Base-by-base conservation (phyloP, 2,329 filamentous ascomycete species). In the Trichoderma koningii region DNA sequence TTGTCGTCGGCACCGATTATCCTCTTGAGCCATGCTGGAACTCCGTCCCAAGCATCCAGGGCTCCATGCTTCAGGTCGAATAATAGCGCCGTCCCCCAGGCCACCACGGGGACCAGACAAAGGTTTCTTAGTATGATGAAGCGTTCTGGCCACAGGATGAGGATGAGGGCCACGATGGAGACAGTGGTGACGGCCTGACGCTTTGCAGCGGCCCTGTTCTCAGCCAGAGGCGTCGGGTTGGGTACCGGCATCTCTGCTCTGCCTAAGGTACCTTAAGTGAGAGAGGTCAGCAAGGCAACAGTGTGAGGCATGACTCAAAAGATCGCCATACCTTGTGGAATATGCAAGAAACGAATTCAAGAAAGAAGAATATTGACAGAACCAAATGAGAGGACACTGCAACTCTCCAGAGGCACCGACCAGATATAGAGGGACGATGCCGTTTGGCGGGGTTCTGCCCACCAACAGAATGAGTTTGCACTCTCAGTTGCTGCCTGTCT, bases 131-230 rank as follows among this genome's bases (percentile, higher is more conserved):
- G 38, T 1, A 63, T 63, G 42, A 63, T 55, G 42, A 55, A 63
- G 15, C 51, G 51, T 34, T 63, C 61, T 4, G 61, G 61, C 61
- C 61, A 63, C 19, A 63, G 28, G 5, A 63, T 55, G 44, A 63
- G 48, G 9, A 63, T 38, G 30, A 52, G n/a, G 42, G 61, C 51
- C 3, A 53, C 44, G 26, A 48, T 41, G 3, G 61, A 63, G n/a
- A 63, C 61, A n/a, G 48, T 48, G 12, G 26, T 63, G 42, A 63
- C 52, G 42, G 61, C 61, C 30, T 55, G 61, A n/a, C 61, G 61
- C 61, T 63, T 63, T 34, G 61, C 52, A 15, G 52, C 52, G n/a
- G 47, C 51, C 30, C 59, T 53, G 9, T 45, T 26, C 14, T 62
- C 59, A 5, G 38, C 59, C 10, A 53, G 34, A n/a, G 59, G 21